Percentiles rank a stretch among this genome's conserved stretches.
These are phyloP conservation scores for Pestalotiopsis sp. DNA, from an alignment of 2,329 filamentous ascomycete genomes.

Conservation along the genomic window DNA sequence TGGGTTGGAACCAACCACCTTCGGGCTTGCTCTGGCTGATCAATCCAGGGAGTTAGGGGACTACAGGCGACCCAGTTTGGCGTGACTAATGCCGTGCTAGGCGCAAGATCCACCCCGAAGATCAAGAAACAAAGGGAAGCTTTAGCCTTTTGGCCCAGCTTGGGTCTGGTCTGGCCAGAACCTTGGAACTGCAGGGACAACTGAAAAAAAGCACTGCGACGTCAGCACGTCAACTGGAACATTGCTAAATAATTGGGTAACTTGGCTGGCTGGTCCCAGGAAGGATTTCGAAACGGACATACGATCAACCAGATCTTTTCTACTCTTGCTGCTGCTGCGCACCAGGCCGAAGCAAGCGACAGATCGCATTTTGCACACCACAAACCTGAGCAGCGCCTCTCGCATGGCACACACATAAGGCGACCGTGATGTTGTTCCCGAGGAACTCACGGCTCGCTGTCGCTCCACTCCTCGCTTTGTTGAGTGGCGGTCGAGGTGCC, in stretches of 20 bases:
- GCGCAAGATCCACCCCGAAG: background rate
- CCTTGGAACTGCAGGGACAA: background rate
- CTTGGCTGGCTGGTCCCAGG: background rate
- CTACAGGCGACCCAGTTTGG: background rate
- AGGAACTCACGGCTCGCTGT: background rate
- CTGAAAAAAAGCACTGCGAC: background rate
- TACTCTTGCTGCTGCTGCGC: background rate
- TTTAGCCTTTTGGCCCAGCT: background rate
- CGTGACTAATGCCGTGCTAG: background rate
- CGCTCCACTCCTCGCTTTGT: background rate
- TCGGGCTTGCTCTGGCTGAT: background rate
- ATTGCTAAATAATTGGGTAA: background rate
- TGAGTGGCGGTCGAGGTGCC: background rate
- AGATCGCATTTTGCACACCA: background rate
- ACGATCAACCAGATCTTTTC: background rate
- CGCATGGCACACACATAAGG: background rate
- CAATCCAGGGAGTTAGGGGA: background rate
- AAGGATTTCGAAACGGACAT: background rate
- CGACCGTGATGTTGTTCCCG: conserved; percentile 6
- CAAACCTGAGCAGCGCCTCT: background rate
- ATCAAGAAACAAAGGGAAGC: background rate
- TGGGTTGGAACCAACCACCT: background rate
- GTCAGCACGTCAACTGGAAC: background rate
- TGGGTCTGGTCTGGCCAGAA: background rate
- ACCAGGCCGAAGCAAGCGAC: background rate